phyloP scores from a whole-genome alignment of 2,329 filamentous ascomycete genomes.

The Venturia oleaginea region DNA sequence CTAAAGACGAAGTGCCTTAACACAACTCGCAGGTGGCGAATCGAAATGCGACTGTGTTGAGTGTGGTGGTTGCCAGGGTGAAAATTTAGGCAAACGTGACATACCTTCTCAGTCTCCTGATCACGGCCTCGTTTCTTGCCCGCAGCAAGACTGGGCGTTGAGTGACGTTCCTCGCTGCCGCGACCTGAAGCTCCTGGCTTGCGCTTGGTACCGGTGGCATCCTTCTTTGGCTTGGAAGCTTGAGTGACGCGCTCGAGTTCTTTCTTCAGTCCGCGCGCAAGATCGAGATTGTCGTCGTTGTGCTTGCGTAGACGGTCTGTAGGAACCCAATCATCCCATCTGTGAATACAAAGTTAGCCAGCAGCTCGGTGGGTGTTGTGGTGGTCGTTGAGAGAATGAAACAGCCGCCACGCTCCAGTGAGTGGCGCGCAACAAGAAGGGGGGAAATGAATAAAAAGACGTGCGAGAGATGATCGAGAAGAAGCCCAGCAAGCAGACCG shows the following conservation, averaged over 20 bases:
- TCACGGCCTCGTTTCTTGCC: slow-evolving; percentile 69
- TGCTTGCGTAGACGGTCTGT: slow-evolving; percentile 90
- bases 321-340: slow-evolving; percentile 97
- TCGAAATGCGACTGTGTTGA: not conserved
- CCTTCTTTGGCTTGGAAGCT: slow-evolving; percentile 29
- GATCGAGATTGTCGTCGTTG: slow-evolving; percentile 87
- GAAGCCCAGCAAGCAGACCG: not conserved
- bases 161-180: slow-evolving; percentile 69
- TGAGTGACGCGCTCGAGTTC: slow-evolving; percentile 54
- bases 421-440: not conserved
- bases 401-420: not conserved
- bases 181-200: slow-evolving; percentile 53
- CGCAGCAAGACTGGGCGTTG: slow-evolving; percentile 46
- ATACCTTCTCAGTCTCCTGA: slow-evolving; percentile 71
- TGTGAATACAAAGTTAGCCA: slow-evolving; percentile 25
- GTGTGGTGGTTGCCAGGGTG: not conserved
- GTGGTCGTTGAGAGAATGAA: slow-evolving; percentile 7
- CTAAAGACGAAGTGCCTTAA: not conserved
- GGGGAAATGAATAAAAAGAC: not conserved
- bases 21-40: not conserved
- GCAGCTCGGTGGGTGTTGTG: not conserved
- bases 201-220: slow-evolving; percentile 36
- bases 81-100: not conserved
- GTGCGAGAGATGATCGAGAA: not conserved
- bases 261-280: slow-evolving; percentile 64